phyloP scores from a whole-genome alignment of 1,284 basidiomycete species.

The Fistulina hepatica region DNA sequence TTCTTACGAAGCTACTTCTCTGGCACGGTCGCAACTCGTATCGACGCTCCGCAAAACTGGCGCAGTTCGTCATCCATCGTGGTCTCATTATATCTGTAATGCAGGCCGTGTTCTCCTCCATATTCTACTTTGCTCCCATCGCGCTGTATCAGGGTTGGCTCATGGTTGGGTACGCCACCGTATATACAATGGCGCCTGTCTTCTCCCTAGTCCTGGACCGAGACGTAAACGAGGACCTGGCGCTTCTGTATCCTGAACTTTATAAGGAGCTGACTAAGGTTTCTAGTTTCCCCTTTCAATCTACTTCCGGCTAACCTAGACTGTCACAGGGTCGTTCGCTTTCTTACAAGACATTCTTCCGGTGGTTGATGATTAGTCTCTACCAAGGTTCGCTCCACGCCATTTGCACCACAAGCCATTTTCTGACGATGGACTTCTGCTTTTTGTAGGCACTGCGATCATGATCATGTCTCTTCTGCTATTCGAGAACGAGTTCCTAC shows the following conservation, averaged over 20 bases:
- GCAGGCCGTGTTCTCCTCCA: conserved; percentile 93
- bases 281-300: conserved; percentile 14
- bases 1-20: conserved; percentile 88
- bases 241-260: conserved; percentile 91
- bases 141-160: conserved; percentile 98
- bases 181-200: conserved; percentile 98
- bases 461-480: conserved; percentile 96
- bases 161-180: conserved; percentile 95
- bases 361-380: conserved; percentile 94
- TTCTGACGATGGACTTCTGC: no score
- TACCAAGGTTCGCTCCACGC: conserved; percentile 73
- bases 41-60: conserved; percentile 93
- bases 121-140: conserved; percentile 99
- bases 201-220: conserved; percentile 94
- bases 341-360: conserved; percentile 96
- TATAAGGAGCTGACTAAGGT: conserved; percentile 98
- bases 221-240: conserved; percentile 93
- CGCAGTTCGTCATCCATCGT: conserved; percentile 97
- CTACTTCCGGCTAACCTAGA: no score
- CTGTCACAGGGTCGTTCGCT: conserved; percentile 70
- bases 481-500: conserved; percentile 96
- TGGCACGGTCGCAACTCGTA: conserved; percentile 99
- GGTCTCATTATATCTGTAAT: conserved; percentile 97
- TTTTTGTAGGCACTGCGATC: conserved; percentile 74
- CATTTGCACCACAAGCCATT: conserved; percentile 1